Evolutionary conservation across 352 stramenopile genomes (phyloP).

Genomic region (Phytophthora rubi): DNA sequence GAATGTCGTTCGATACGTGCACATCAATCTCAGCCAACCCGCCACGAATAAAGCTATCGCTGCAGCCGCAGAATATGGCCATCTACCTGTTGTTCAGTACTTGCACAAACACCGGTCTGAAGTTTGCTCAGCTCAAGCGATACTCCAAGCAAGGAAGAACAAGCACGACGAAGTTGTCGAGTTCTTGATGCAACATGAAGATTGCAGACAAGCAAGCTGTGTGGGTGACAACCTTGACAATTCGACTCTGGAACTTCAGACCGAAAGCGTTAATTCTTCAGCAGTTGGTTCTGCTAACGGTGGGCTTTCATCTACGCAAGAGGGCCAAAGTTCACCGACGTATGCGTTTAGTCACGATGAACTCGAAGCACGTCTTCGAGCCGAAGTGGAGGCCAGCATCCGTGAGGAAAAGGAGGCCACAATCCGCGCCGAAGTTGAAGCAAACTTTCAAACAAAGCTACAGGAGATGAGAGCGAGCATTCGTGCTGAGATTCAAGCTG

Average conservation of each 20-base stretch:
- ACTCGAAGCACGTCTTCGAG: not conserved
- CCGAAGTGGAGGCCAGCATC: not conserved
- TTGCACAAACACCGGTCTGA: not conserved
- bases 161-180: not conserved
- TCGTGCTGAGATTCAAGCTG: slow-evolving; percentile 2
- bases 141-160: not conserved
- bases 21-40: not conserved
- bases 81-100: not conserved
- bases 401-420: not conserved
- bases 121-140: not conserved
- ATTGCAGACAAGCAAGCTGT: not conserved
- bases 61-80: not conserved
- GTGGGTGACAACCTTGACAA: not conserved
- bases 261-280: not conserved
- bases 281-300: not conserved
- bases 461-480: not conserved
- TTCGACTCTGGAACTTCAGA: not conserved
- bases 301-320: not conserved
- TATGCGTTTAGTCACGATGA: not conserved
- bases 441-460: not conserved
- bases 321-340: not conserved
- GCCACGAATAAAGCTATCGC: not conserved
- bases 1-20: not conserved
- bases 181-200: not conserved
- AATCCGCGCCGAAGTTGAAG: slow-evolving; percentile 2